These are phyloP conservation scores for Mychonastes homosphaera DNA, from an alignment of 139 green algal species.

Conservation along the genomic window DNA sequence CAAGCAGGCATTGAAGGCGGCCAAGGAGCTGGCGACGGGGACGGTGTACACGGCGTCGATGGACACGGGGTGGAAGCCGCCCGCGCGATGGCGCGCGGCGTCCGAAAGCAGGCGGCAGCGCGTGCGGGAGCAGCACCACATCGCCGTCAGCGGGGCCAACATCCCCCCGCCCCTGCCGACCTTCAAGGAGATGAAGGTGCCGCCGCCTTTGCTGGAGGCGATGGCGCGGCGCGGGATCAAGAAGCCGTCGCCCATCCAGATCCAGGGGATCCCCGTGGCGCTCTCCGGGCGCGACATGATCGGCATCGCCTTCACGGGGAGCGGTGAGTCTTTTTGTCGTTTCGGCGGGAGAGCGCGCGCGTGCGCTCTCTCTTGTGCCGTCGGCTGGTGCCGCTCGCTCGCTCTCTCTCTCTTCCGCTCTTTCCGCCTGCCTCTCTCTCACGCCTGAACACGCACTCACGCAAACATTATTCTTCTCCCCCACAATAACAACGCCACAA, in stretches of 20 bases:
- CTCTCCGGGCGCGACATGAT: slow-evolving; percentile 96
- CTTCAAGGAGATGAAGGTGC: slow-evolving; percentile 69
- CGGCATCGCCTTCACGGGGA: slow-evolving; percentile 94
- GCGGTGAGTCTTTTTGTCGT: slow-evolving; percentile 18
- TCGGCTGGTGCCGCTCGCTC: too few relatives aligned
- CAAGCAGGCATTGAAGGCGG: slow-evolving; percentile 80
- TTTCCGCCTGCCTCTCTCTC: too few relatives aligned
- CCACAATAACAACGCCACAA: too few relatives aligned
- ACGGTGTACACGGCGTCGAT: slow-evolving; percentile 32
- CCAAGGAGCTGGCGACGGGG: slow-evolving; percentile 85
- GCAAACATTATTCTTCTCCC: too few relatives aligned
- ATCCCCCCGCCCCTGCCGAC: slow-evolving; percentile 77
- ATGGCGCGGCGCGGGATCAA: slow-evolving; percentile 76
- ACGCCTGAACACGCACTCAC: too few relatives aligned
- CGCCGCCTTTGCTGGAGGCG: slow-evolving; percentile 44
- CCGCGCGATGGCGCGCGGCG: slow-evolving; percentile 58
- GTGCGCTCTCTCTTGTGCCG: background rate
- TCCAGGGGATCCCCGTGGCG: slow-evolving; percentile 86
- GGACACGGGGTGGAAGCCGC: slow-evolving; percentile 88
- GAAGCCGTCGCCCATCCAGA: slow-evolving; percentile 89
- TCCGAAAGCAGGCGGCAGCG: slow-evolving; percentile 32
- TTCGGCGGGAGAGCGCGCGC: background rate
- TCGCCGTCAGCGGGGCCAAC: slow-evolving; percentile 74
- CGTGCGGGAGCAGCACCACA: slow-evolving; percentile 81
- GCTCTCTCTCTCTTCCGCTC: too few relatives aligned